These are phyloP conservation scores for Chenopodium album DNA, from an alignment of 148 eudicot genomes.

Conservation along the genomic window DNA sequence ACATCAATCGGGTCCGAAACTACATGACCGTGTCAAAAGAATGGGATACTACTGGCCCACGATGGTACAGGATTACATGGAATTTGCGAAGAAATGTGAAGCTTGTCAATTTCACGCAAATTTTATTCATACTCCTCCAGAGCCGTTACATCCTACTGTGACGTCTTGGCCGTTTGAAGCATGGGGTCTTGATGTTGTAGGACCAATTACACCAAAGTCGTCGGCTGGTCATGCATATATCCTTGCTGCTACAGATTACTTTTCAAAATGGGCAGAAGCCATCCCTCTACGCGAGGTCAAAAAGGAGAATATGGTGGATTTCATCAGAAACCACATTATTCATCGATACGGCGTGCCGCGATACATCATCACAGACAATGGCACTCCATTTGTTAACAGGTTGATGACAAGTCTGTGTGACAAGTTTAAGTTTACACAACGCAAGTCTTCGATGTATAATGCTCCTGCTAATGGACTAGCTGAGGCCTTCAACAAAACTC, in stretches of 20 bases:
- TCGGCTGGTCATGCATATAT: neutral
- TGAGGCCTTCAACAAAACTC: neutral
- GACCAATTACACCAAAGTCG: neutral
- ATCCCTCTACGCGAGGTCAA: neutral
- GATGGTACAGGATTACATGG: slow-evolving; percentile 5
- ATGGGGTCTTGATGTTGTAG: neutral
- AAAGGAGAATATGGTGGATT: neutral
- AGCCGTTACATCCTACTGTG: neutral
- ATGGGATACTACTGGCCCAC: neutral
- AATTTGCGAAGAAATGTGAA: slow-evolving; percentile 1
- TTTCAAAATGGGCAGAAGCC: neutral
- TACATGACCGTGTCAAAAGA: too few species aligned
- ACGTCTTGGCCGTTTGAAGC: neutral
- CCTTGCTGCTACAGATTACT: neutral
- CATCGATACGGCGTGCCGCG: too few species aligned
- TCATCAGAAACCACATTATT: too few species aligned
- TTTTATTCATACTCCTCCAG: neutral
- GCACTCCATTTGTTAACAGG: neutral
- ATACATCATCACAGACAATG: neutral
- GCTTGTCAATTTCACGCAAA: too few species aligned
- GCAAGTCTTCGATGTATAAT: neutral
- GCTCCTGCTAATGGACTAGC: neutral
- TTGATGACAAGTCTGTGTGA: neutral
- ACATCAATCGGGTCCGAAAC: neutral
- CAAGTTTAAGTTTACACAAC: slow-evolving; percentile 1